Base-by-base conservation (phyloP, 495 filamentous ascomycete species). In the Talaromyces liani region DNA sequence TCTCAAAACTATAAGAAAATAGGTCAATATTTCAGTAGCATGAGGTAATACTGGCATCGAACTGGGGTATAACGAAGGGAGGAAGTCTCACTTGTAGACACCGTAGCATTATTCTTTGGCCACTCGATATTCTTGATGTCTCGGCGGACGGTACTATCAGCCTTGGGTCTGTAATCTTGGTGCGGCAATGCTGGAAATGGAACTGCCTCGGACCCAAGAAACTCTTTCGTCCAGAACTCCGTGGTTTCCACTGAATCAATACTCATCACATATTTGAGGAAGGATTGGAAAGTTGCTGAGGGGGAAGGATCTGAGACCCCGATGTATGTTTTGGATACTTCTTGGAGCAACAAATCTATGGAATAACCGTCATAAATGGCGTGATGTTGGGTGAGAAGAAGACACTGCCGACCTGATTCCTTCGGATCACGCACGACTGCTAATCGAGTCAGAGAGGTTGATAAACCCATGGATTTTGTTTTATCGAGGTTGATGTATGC, bases 361-460 rank as follows among this genome's bases (percentile, higher is more conserved):
- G 66, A 69, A 49, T 65, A 67, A 1, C 64, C 68, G 45, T 72
- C 70, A 27, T 64, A 70, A 6, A 66, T 24, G 1, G 56, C 63
- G 51, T 70, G 69, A 5, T 73, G 75, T 6, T 62, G 41, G 5
- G 66, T 65, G 9, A 34, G 20, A 4, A 71, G 34, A 49, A 68
- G 49, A 41, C 36, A 41, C 16, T 9, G 36, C 3, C 4, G 36
- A 3, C 6, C 10, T 24, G 29, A 7, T 4, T 3, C 3, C 10
- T 49, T 49, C 7, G 20, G 1, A 25, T 56, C 54, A 6, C 20
- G 14, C 12, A 56, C 24, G 29, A 56, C 20, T 0, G 54, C 18
- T 4, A 56, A 16, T 56, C 10, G 54, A 16, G 54, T 25, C 6
- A 56, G 22, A 16, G 54, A 1, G 5, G 18, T 56, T 16, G 6